Evolutionary conservation across 2,329 filamentous ascomycete genomes (phyloP), one percentile per base, ranked within the genome.

Genomic region (Plenodomus lindquistii): DNA sequence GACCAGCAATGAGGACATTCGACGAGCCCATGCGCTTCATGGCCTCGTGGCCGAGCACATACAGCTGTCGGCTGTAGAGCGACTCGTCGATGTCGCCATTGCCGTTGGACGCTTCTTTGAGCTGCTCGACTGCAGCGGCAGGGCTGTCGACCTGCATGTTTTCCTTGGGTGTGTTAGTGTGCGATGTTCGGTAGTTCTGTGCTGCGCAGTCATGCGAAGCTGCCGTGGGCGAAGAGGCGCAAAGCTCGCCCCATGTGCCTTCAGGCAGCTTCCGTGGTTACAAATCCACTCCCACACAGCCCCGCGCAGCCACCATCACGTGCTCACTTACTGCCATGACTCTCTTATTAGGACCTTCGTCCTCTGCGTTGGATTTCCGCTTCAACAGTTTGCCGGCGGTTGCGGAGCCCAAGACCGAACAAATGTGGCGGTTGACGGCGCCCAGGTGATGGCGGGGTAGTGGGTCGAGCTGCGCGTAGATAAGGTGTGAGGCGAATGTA

Each of bases 11-110:
- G 44, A 99, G 88, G 51, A 99, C 84, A 70, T 97, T 95, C 46
- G 94, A 97, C 54, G 91, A 89, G 67, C 92, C 85, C 94, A 99
- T 99, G 67, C 94, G 91, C 82, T 96, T 97, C 94, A 99, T 99
- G 59, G 94, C 85, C 73, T 88, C 85, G 69, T 88, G 85, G 46
- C 94, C 85, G 46, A 88, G 81, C 46, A 88, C 85, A 64, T 88
- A 88, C 42, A 87, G 80, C 75, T 87, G 84, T 60, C 84, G 76
- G 70, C 83, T 86, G 75, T 87, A 87, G 46, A 87, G 74, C 35
- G 83, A 85, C 72, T 87, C 84, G 62, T 87, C 84, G 61, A 87
- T 87, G 61, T 86, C 84, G 60, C 82, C 82, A 62, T 81, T 77
- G 47, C 44, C 54, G 50, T 57, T 57, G 19, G 62, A 59, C 50